Percentiles rank a stretch among this genome's conserved stretches.
Conservation (phyloP, 352 stramenopile genomes). For the Phytophthora quininea region DNA sequence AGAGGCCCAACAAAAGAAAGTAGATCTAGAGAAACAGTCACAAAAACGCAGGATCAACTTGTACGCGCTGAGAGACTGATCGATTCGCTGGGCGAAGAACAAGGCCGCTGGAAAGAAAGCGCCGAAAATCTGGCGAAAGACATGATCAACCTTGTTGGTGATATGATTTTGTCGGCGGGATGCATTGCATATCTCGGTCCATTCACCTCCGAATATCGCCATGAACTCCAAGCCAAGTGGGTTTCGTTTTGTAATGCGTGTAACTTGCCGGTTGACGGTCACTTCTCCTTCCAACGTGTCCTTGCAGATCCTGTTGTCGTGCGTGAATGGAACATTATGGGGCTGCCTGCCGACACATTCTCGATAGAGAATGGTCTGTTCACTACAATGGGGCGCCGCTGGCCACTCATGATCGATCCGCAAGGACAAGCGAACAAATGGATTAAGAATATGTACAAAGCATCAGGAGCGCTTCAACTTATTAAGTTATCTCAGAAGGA, state of each 20-base stretch:
- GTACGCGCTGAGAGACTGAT: conserved; percentile 91
- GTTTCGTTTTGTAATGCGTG: conserved; percentile 80
- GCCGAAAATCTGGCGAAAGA: conserved; percentile 75
- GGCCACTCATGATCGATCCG: conserved; percentile 95
- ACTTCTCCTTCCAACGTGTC: conserved; percentile 87
- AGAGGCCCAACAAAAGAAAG: conserved; percentile 91
- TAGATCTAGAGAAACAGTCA: conserved; percentile 91
- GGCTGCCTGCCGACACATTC: conserved; percentile 91
- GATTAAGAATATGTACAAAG: conserved; percentile 94
- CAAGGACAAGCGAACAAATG: conserved; percentile 95
- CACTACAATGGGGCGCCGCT: conserved; percentile 89
- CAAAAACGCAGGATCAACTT: conserved; percentile 89
- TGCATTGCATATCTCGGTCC: conserved; percentile 94
- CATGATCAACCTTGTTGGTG: conserved; percentile 92
- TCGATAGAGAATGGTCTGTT: conserved; percentile 95
- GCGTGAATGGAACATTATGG: conserved; percentile 93
- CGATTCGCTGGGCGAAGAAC: conserved; percentile 89
- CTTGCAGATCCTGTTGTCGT: conserved; percentile 88
- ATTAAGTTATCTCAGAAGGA: conserved; percentile 94
- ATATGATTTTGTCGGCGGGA: conserved; percentile 92
- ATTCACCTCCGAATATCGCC: conserved; percentile 88
- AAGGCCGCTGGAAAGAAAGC: conserved; percentile 90
- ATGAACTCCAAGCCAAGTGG: conserved; percentile 88
- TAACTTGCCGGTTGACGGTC: conserved; percentile 81
- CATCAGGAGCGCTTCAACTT: conserved; percentile 77